phyloP scores from a whole-genome alignment of 768 basidiomycete genomes.

The Pleurotus sapidus region DNA sequence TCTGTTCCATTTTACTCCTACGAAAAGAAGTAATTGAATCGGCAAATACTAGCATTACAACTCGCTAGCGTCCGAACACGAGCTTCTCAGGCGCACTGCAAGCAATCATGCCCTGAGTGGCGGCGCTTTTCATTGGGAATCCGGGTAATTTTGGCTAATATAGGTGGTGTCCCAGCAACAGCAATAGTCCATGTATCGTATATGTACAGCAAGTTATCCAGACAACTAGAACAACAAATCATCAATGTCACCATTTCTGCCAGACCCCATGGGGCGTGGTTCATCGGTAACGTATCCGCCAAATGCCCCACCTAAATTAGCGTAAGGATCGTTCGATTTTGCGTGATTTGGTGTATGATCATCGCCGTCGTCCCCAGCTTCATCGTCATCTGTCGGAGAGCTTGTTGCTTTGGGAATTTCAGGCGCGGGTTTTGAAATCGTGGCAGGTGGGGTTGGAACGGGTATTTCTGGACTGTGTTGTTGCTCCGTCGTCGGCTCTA shows the following conservation, averaged over 20 bases:
- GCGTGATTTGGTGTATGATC: slow-evolving; percentile 28
- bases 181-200: slow-evolving; percentile 7
- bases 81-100: slow-evolving; percentile 14
- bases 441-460: background rate
- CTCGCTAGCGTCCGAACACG: slow-evolving; percentile 63
- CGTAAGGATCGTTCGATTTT: slow-evolving; percentile 71
- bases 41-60: slow-evolving; percentile 72
- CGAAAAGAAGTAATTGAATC: slow-evolving; percentile 8
- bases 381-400: slow-evolving; percentile 12
- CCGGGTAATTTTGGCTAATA: too few relatives aligned
- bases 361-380: slow-evolving; percentile 22
- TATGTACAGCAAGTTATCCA: background rate
- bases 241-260: slow-evolving; percentile 50
- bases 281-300: slow-evolving; percentile 70
- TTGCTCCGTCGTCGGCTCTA: slow-evolving; percentile 32
- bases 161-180: background rate
- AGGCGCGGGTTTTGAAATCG: background rate
- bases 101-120: slow-evolving; percentile 2
- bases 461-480: background rate
- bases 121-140: background rate
- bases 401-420: background rate
- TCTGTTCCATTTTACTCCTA: slow-evolving; percentile 31
- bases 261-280: slow-evolving; percentile 60
- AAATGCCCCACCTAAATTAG: slow-evolving; percentile 75
- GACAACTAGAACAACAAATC: slow-evolving; percentile 60